Base-by-base conservation (phyloP, 257 asterid genomes). In the Solanum boliviense region DNA sequence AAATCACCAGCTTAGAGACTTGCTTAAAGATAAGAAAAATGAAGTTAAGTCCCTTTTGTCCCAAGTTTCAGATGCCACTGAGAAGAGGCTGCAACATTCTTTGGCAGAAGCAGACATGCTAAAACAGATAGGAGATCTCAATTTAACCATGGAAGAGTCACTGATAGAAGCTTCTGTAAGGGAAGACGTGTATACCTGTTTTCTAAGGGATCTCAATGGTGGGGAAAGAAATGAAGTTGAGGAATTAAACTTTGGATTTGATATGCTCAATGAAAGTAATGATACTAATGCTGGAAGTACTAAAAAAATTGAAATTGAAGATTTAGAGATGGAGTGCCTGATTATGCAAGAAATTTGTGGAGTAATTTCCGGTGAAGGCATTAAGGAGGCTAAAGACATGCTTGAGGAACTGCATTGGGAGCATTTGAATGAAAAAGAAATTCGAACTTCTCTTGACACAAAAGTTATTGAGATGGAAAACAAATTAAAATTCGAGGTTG, bases 1-100 rank as follows among this genome's bases (percentile, higher is more conserved):
- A 92, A 97, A 96, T 88, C 87, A 58, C 67, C 91, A 90, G 82
- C 94, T 95, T n/a, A 94, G 93, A 90, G 93, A 92, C 81, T 72
- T 90, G 85, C 90, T 96, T 60, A 72, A 86, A 85, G 90, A 89
- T 62, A 94, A 91, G 93, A 88, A 93, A 88, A 90, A 90, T 89
- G 95, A 94, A 92, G 91, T 93, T 62, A 91, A 89, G 91, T 31
- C 86, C 91, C 91, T 97, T 21, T 88, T 92, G 87, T 91, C 90
- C 78, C 92, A 91, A 88, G 91, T 95, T 74, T 93, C 96, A 9
- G 92, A 79, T 87, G 91, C 92, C 81, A 56, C 91, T 60, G 91
- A 91, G 65, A 91, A 92, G 88, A 89, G 89, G 84, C 84, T 91
- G 93, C 92, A 92, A 87, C 91, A 88, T 83, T 93, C 97, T 67